Conservation (phyloP, 164 flowering plant species). For the Malania oleifera region DNA sequence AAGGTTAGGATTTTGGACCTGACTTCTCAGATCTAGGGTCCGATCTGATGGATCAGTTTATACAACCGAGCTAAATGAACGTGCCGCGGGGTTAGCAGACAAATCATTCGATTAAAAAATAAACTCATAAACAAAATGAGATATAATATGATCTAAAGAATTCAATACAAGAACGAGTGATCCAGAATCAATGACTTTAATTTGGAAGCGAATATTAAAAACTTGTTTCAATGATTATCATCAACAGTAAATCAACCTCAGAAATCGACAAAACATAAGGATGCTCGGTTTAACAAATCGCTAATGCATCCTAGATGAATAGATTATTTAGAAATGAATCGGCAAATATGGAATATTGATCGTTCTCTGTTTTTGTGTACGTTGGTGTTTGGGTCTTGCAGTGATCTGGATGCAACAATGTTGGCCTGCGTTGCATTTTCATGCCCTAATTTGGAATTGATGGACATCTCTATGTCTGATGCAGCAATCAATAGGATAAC, state of each 20-base stretch:
- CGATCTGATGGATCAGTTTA: constrained; percentile 3
- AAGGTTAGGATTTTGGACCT: constrained; percentile 44
- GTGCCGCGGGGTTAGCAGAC: background rate
- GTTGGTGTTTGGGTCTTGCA: constrained; percentile 40
- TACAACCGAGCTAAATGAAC: background rate
- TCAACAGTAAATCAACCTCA: too few species aligned
- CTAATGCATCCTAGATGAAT: too few species aligned
- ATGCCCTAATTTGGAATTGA: constrained; percentile 71
- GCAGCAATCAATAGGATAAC: constrained; percentile 66
- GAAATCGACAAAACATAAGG: too few species aligned
- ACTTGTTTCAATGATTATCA: too few species aligned
- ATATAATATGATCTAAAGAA: background rate
- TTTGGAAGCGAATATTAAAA: too few species aligned
- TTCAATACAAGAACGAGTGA: background rate
- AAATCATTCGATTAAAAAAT: background rate
- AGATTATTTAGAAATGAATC: background rate
- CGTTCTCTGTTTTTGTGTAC: background rate
- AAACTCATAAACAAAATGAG: background rate
- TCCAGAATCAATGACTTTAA: background rate
- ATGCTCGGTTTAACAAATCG: too few species aligned
- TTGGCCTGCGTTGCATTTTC: constrained; percentile 95
- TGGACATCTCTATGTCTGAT: constrained; percentile 64
- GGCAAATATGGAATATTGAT: background rate
- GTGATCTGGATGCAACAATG: constrained; percentile 89
- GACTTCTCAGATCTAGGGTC: constrained; percentile 14